Evolutionary conservation across 2,329 filamentous ascomycete genomes (phyloP).

Genomic region (Nannizziopsis arthrosporioides): DNA sequence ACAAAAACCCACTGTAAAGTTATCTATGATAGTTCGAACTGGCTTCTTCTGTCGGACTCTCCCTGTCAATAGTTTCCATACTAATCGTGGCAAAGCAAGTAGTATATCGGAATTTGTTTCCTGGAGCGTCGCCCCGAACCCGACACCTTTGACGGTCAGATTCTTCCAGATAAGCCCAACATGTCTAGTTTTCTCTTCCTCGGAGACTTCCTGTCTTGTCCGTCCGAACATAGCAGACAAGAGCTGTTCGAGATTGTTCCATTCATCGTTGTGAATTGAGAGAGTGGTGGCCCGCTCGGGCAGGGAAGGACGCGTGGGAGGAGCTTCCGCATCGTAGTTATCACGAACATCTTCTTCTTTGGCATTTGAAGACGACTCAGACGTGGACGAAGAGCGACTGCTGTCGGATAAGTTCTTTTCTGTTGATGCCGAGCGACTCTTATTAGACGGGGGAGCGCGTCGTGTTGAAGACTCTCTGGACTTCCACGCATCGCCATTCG

Average conservation of each 20-base stretch:
- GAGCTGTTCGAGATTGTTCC: constrained; percentile 47
- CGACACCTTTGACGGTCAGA: constrained; percentile 58
- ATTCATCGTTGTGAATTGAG: constrained; percentile 22
- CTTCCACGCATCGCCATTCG: not conserved
- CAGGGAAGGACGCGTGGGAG: not conserved
- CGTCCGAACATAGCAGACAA: constrained; percentile 62
- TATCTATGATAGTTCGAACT: constrained; percentile 54
- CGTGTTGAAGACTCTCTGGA: too few species aligned
- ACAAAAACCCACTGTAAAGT: constrained; percentile 38
- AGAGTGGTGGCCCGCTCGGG: not conserved
- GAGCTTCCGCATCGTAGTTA: not conserved
- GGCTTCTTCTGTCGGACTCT: constrained; percentile 35
- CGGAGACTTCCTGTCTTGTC: constrained; percentile 51
- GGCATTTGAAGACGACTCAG: not conserved
- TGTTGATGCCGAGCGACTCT: too few species aligned
- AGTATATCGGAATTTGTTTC: constrained; percentile 47
- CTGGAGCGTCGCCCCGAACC: constrained; percentile 52
- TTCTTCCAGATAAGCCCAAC: constrained; percentile 59
- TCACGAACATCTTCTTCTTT: not conserved
- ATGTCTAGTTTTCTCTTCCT: constrained; percentile 59
- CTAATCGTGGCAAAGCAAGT: constrained; percentile 37
- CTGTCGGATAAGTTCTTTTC: too few species aligned
- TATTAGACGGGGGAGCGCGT: too few species aligned
- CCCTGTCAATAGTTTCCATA: constrained; percentile 35
- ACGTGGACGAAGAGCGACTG: not conserved